Percentiles rank a stretch among this genome's conserved stretches.
Evolutionary conservation across 1,284 basidiomycete genomes (phyloP).

Genomic region (Trametes polyzona): DNA sequence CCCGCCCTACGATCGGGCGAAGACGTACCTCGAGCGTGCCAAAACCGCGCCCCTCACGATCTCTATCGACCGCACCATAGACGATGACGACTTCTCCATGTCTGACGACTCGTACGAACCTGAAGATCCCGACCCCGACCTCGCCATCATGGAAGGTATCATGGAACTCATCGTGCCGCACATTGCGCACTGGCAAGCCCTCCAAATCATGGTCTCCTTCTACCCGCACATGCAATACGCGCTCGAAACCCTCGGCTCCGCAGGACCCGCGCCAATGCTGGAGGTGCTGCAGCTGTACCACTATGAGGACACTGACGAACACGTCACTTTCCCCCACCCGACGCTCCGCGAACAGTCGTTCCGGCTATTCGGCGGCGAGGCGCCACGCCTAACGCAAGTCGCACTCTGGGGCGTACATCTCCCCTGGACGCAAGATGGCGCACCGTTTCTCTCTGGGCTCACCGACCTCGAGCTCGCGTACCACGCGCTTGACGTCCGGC

Average conservation of each 20-base stretch:
- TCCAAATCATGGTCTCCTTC: conserved; percentile 60
- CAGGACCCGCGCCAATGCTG: conserved; percentile 54
- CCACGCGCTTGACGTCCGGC: conserved; percentile 58
- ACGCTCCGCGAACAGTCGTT: conserved; percentile 41
- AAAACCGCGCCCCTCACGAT: conserved; percentile 41
- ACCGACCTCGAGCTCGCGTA: conserved; percentile 58
- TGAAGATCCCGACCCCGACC: conserved; percentile 46
- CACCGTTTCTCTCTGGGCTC: conserved; percentile 53
- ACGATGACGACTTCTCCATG: conserved; percentile 40
- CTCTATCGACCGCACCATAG: conserved; percentile 29
- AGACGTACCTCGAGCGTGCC: conserved; percentile 47
- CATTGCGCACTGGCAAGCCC: conserved; percentile 54
- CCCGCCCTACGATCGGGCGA: conserved; percentile 49
- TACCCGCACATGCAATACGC: conserved; percentile 56
- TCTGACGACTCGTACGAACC: conserved; percentile 41
- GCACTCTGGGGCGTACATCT: conserved; percentile 69
- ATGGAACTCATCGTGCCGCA: conserved; percentile 53
- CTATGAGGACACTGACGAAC: conserved; percentile 55
- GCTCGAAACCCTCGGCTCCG: conserved; percentile 48
- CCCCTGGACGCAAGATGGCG: conserved; percentile 47
- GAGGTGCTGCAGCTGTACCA: conserved; percentile 66
- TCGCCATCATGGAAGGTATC: conserved; percentile 45
- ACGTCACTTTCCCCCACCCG: conserved; percentile 51
- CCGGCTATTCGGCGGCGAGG: conserved; percentile 50
- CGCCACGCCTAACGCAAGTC: conserved; percentile 54